phyloP scores from a whole-genome alignment of 768 basidiomycete genomes.

The Pleurotus pulmonarius region DNA sequence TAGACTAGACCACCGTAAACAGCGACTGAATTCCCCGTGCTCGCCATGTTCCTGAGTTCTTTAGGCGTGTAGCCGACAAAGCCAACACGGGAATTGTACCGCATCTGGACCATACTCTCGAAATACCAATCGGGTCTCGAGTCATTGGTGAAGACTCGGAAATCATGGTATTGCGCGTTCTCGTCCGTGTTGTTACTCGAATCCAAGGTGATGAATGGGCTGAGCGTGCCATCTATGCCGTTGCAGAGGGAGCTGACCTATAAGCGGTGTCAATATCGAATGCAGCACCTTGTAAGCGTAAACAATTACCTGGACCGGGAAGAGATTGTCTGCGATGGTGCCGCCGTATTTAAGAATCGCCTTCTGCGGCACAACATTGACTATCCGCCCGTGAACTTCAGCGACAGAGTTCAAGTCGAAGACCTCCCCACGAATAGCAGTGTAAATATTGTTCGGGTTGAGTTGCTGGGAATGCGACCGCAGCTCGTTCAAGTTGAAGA shows the following conservation, averaged over 20 bases:
- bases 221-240: slow-evolving; percentile 76
- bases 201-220: slow-evolving; percentile 77
- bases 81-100: slow-evolving; percentile 83
- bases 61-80: slow-evolving; percentile 83
- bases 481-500: slow-evolving; percentile 79
- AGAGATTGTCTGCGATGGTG: slow-evolving; percentile 63
- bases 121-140: slow-evolving; percentile 98
- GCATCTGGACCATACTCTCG: slow-evolving; percentile 89
- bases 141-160: slow-evolving; percentile 85
- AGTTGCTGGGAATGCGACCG: slow-evolving; percentile 60
- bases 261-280: neutral
- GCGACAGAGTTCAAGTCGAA: slow-evolving; percentile 80
- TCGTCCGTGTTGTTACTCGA: slow-evolving; percentile 72
- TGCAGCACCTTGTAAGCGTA: neutral
- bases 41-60: slow-evolving; percentile 71
- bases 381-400: slow-evolving; percentile 58
- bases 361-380: slow-evolving; percentile 74
- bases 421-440: slow-evolving; percentile 88
- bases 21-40: slow-evolving; percentile 60
- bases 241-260: slow-evolving; percentile 92
- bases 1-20: slow-evolving; percentile 87
- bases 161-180: slow-evolving; percentile 91
- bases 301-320: slow-evolving; percentile 84
- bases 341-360: slow-evolving; percentile 84
- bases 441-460: slow-evolving; percentile 73